Conservation (phyloP, 2,329 filamentous ascomycete species). For the Arthrobotrys sphaeroides region DNA sequence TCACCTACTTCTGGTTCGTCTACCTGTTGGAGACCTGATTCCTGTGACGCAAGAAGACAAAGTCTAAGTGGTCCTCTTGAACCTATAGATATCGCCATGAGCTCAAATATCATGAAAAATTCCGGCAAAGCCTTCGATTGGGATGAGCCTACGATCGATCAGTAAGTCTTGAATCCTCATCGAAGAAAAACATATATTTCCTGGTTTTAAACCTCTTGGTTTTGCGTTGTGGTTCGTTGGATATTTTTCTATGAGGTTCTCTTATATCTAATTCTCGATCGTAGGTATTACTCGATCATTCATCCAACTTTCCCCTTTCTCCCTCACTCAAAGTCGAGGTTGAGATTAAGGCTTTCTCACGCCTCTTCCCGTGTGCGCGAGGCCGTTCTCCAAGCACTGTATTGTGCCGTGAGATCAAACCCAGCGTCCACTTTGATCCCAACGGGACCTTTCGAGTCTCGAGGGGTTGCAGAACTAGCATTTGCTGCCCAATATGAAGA, state of each 20-base stretch:
- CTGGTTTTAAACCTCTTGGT: constrained; percentile 3
- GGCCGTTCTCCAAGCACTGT: constrained; percentile 73
- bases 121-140: constrained; percentile 61
- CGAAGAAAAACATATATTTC: not conserved
- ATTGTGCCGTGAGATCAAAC: constrained; percentile 69
- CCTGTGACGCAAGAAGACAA: constrained; percentile 56
- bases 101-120: constrained; percentile 56
- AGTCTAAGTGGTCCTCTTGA: constrained; percentile 58
- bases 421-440: constrained; percentile 59
- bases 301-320: constrained; percentile 75
- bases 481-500: constrained; percentile 64
- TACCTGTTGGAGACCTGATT: constrained; percentile 55
- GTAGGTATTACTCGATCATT: constrained; percentile 71
- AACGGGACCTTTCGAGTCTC: constrained; percentile 60
- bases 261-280: constrained; percentile 36
- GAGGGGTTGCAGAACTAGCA: constrained; percentile 63
- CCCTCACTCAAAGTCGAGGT: constrained; percentile 67
- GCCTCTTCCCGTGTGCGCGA: constrained; percentile 69
- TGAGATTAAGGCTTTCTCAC: constrained; percentile 68
- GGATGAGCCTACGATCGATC: constrained; percentile 63
- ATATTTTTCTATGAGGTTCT: constrained; percentile 20
- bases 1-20: constrained; percentile 56
- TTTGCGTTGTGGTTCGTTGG: constrained; percentile 51
- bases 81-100: constrained; percentile 57
- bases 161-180: constrained; percentile 57